A percentile compares a stretch with the other conserved stretches of the same genome.
phyloP scores from a whole-genome alignment of 2,329 filamentous ascomycete genomes.

The Penicillium frequentans region DNA sequence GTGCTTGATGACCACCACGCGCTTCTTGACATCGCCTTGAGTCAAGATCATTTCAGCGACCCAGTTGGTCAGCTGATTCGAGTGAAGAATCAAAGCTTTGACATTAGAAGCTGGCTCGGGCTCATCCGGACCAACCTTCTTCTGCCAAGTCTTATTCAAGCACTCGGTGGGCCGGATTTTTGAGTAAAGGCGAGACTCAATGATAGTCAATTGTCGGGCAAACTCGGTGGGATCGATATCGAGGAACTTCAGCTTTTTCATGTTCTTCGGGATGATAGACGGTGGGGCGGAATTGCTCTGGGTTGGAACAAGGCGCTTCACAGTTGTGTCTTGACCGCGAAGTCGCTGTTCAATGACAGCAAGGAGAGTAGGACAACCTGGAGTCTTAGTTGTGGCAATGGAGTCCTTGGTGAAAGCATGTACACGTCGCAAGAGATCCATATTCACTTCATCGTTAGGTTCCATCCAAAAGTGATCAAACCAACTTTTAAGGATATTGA shows the following conservation, averaged over 20 bases:
- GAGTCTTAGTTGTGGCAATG: conserved; percentile 89
- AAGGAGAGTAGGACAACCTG: conserved; percentile 81
- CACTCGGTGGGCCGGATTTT: conserved; percentile 97
- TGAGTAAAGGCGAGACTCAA: conserved; percentile 89
- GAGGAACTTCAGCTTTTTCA: conserved; percentile 98
- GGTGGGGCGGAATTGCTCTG: conserved; percentile 77
- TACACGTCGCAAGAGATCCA: conserved; percentile 81
- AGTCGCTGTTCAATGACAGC: conserved; percentile 85
- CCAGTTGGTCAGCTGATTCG: conserved; percentile 99
- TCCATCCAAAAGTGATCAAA: conserved; percentile 99
- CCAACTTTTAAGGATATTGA: conserved; percentile 98
- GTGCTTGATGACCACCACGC: conserved; percentile 96
- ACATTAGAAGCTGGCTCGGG: conserved; percentile 85
- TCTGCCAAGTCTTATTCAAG: conserved; percentile 98
- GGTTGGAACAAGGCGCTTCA: conserved; percentile 83
- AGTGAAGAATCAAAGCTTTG: conserved; percentile 93
- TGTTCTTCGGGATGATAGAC: conserved; percentile 95
- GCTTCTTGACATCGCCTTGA: conserved; percentile 90
- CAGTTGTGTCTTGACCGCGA: conserved; percentile 78
- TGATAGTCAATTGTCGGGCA: conserved; percentile 94
- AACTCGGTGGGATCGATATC: conserved; percentile 97
- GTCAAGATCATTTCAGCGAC: conserved; percentile 98
- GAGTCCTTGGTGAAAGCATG: conserved; percentile 89
- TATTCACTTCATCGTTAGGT: conserved; percentile 79
- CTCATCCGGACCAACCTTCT: conserved; percentile 74